phyloP scores from a whole-genome alignment of 1,284 basidiomycete species.

The Coniferiporia sulphurascens region DNA sequence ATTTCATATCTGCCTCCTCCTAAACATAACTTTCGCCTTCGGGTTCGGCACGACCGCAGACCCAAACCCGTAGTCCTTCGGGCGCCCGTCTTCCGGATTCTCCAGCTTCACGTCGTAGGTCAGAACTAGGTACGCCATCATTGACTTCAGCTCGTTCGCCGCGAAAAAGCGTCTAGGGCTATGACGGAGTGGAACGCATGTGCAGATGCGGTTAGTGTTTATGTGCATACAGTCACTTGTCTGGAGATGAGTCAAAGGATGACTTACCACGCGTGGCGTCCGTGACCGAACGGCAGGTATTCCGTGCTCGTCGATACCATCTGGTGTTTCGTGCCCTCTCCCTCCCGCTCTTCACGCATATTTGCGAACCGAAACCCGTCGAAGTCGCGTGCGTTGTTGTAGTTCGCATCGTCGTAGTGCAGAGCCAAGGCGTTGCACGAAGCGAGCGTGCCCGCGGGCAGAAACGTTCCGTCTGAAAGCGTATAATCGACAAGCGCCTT shows the following conservation, averaged over 20 bases:
- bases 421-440: conserved; percentile 23
- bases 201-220: not conserved
- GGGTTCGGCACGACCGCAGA: not conserved
- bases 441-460: conserved; percentile 34
- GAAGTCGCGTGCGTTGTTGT: conserved; percentile 27
- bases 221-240: not conserved
- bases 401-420: conserved; percentile 27
- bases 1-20: not conserved
- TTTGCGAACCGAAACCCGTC: conserved; percentile 31
- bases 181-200: not conserved
- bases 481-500: conserved; percentile 34
- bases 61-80: conserved; percentile 16
- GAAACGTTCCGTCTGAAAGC: conserved; percentile 37
- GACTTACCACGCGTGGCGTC: conserved; percentile 28
- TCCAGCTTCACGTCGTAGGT: conserved; percentile 44
- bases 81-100: conserved; percentile 27
- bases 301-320: conserved; percentile 24
- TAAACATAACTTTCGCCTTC: not conserved
- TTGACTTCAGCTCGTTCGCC: conserved; percentile 39
- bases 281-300: conserved; percentile 29
- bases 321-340: conserved; percentile 20
- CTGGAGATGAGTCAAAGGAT: not conserved
- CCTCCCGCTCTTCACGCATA: not conserved
- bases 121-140: conserved; percentile 39
- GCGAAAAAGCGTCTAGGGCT: conserved; percentile 46